phyloP scores from a whole-genome alignment of 169 alveolate genomes.

The Cryptosporidium andersoni region DNA sequence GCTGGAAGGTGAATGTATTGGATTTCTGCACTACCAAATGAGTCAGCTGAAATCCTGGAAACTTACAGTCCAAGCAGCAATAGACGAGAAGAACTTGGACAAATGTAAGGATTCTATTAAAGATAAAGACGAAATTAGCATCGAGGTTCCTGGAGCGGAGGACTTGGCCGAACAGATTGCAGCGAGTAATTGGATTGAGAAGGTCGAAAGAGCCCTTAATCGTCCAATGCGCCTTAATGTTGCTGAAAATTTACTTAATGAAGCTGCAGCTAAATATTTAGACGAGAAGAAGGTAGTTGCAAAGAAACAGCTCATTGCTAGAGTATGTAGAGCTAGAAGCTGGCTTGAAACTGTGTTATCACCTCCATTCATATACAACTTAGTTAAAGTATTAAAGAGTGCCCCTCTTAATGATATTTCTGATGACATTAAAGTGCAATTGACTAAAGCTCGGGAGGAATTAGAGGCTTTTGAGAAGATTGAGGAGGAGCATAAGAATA shows the following conservation, averaged over 20 bases:
- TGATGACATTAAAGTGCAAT: conserved; percentile 4
- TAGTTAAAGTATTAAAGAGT: conserved; percentile 39
- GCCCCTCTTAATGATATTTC: conserved; percentile 26
- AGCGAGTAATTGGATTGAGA: conserved; percentile 71
- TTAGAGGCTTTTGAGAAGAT: conserved; percentile 2
- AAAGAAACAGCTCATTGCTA: conserved; percentile 46
- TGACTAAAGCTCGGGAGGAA: conserved; percentile 12
- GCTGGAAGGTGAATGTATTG: conserved; percentile 11
- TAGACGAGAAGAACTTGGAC: conserved; percentile 53
- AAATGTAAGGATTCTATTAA: conserved; percentile 63
- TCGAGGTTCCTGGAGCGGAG: conserved; percentile 54
- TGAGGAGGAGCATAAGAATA: not conserved
- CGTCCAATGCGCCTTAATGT: conserved; percentile 63
- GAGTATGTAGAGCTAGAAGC: conserved; percentile 28
- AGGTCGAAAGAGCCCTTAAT: conserved; percentile 37
- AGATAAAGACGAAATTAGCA: conserved; percentile 54
- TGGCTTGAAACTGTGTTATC: conserved; percentile 47
- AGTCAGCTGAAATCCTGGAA: conserved; percentile 56
- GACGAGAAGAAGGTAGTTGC: conserved; percentile 48
- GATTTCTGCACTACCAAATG: conserved; percentile 24
- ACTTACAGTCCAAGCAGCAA: conserved; percentile 49
- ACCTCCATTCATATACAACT: conserved; percentile 42
- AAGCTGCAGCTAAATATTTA: conserved; percentile 56
- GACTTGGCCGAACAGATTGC: conserved; percentile 61
- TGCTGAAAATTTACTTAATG: conserved; percentile 63